Conservation (phyloP, 2,329 filamentous ascomycete genomes). For the Grosmannia clavigera region DNA sequence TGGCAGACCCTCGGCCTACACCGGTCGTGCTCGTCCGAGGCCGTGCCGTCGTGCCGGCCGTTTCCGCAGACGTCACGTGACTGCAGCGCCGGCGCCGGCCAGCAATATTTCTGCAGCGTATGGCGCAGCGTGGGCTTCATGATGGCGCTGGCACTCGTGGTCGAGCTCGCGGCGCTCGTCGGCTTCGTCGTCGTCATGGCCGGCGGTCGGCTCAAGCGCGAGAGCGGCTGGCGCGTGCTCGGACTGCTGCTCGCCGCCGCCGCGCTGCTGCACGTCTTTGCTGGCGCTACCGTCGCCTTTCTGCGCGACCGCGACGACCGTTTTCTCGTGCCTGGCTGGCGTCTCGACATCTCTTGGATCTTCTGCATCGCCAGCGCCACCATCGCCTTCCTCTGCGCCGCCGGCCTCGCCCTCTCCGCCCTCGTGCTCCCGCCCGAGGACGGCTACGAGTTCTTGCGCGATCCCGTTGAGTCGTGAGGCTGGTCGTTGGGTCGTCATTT, state of each 20-base stretch:
- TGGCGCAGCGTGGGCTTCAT: conserved; percentile 84
- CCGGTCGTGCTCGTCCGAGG: conserved; percentile 61
- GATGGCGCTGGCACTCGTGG: conserved; percentile 71
- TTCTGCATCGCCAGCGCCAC: conserved; percentile 48
- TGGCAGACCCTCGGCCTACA: conserved; percentile 65
- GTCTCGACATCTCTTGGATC: conserved; percentile 66
- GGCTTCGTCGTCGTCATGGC: conserved; percentile 64
- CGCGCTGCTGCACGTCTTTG: conserved; percentile 57
- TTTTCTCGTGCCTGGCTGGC: conserved; percentile 71
- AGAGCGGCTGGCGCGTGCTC: conserved; percentile 72
- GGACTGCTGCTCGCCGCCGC: conserved; percentile 52
- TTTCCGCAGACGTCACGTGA: conserved; percentile 55
- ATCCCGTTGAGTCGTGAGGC: conserved; percentile 18
- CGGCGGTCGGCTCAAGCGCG: conserved; percentile 68
- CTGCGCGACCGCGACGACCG: conserved; percentile 72
- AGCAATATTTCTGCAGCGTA: conserved; percentile 68
- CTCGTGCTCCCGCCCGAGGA: conserved; percentile 65
- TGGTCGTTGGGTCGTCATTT: not conserved
- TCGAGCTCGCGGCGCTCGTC: conserved; percentile 71
- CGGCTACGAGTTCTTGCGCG: conserved; percentile 62
- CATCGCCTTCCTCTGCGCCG: conserved; percentile 39
- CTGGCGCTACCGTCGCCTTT: conserved; percentile 73
- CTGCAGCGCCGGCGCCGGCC: conserved; percentile 47
- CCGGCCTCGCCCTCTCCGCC: conserved; percentile 53
- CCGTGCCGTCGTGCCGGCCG: conserved; percentile 44